Evolutionary conservation across 2,329 filamentous ascomycete genomes (phyloP), one percentile per base, ranked within the genome.

Genomic region (Camillea tinctor): DNA sequence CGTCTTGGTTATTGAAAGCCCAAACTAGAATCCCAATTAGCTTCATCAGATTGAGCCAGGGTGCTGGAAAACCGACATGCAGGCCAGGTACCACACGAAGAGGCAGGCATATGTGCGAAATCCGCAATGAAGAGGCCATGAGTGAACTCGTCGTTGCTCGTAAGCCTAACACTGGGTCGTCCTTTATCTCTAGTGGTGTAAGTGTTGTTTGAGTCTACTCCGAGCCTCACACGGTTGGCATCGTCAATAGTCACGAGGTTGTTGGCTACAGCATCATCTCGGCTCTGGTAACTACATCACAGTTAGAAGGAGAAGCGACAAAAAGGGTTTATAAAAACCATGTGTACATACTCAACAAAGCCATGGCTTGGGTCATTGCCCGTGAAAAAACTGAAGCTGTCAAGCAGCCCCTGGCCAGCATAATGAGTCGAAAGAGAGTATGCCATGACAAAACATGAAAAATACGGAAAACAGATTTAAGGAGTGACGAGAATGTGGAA

Each of bases 61-160:
- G 40, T 4, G 21, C 15, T 3, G 20, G 15, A 17, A 40, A 19
- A 74, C 77, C 72, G 76, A 87, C 82, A 91, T 74, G 89, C 87
- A 57, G 90, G 89, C 89, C 90, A 92, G 21, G 85, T 81, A 21
- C 90, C 90, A 65, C 90, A 93, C 55, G 84, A 78, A 1, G 86
- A 86, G 1, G 80, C 81, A 2, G 90, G 89, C 88, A 93, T 92
- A 66, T 93, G 89, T 19, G 80, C 79, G 55, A 92, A 83, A 71
- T 93, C 90, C 21, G 89, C 80, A 54, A 93, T 86, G 66, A 92
- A 86, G 9, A 92, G 81, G 1, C 88, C 89, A 65, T 87, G 80
- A 26, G 80, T 84, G 72, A 87, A 93, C 3, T 79, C 74, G 54
- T 84, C 79, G 56, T 84, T 88, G 74, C 87, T 90, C 50, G 86